Evolutionary conservation across 2,329 filamentous ascomycete species (phyloP), one percentile per base, ranked within the genome.

Genomic region (Pseudopyricularia cyperi): DNA sequence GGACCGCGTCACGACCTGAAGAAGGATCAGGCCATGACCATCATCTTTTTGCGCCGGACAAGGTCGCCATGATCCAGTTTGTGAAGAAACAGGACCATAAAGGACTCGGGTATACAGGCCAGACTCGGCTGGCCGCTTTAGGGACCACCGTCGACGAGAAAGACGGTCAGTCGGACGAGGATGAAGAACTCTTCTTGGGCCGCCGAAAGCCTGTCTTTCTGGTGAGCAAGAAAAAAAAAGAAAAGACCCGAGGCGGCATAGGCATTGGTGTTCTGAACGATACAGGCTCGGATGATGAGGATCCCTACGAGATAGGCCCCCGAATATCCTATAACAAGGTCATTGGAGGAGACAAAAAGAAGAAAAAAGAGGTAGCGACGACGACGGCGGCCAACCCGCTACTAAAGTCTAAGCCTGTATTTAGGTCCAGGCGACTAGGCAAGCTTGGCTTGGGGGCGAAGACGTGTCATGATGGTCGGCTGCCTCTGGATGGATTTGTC

Each of bases 241-340:
- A 71, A 53, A 69, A 62, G 54, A 63, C 60, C 2, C 75, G 75
- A 51, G 80, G 85, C 3, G 88, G 86, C 0, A 88, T 97, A 57
- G 91, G 91, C 0, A 83, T 95, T 14, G 91, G 91, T 0, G 75
- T 96, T 2, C 68, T 97, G 46, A 96, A 97, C 60, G 91, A 96
- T 58, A 93, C 84, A 19, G 90, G 89, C 11, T 96, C 91, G 4
- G 93, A 97, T 58, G 90, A 96, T 46, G 93, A 97, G 60, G 90
- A 96, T 61, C 87, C 89, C 0, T 97, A 95, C 63, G 87, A 91
- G 53, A 83, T 97, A 51, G 91, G 91, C 0, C 93, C 93, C 0
- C 85, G 82, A 58, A 94, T 96, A 63, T 88, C 84, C 12, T 95
- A 95, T 66, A 95, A 87, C 59, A 80, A 83, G 39, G 76, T 84